Evolutionary conservation across 2,329 filamentous ascomycete genomes (phyloP), one percentile per base, ranked within the genome.

Genomic region (Emericellopsis cladophorae): DNA sequence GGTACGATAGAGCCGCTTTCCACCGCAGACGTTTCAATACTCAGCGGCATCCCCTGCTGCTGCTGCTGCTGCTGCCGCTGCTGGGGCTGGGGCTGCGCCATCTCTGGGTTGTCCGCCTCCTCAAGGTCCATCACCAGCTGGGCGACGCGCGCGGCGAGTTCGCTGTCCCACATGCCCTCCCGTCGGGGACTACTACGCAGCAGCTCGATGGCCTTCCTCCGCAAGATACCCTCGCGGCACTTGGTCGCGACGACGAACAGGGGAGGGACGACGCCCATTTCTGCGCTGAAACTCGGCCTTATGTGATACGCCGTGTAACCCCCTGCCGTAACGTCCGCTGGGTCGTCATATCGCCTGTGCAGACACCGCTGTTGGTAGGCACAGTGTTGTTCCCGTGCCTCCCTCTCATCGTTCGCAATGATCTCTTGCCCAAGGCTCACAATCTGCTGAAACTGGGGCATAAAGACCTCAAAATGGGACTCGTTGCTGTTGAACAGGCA

Each of bases 161-260:
- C 68, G 49, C 72, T 79, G 49, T 84, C 79, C 79, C 79, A 84
- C 67, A 83, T 78, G 18, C 75, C 79, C 56, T 84, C 80, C 38
- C 78, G 65, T 36, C 78, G 66, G 7, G 76, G 70, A 50, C 72
- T 77, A 48, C 67, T 74, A 39, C 67, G 65, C 42, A 84, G 58
- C 31, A 84, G 55, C 52, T 74, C 66, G 34, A 83, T 76, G 7
- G 79, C 79, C 46, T 74, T 70, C 15, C 75, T 65, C 16, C 79
- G 70, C 29, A 73, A 64, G 2, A 60, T 48, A 0, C 70, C 67
- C 44, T 81, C 70, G 10, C 77, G 69, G 50, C 78, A 83, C 51
- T 80, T 81, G 7, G 74, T 80, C 7, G 74, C 78, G n/a, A 78
- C 72, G 5, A 81, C 68, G 46, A 76, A 82, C 1, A 84, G 64